Evolutionary conservation across 2,329 filamentous ascomycete genomes (phyloP).

Genomic region (Aspergillus persii): DNA sequence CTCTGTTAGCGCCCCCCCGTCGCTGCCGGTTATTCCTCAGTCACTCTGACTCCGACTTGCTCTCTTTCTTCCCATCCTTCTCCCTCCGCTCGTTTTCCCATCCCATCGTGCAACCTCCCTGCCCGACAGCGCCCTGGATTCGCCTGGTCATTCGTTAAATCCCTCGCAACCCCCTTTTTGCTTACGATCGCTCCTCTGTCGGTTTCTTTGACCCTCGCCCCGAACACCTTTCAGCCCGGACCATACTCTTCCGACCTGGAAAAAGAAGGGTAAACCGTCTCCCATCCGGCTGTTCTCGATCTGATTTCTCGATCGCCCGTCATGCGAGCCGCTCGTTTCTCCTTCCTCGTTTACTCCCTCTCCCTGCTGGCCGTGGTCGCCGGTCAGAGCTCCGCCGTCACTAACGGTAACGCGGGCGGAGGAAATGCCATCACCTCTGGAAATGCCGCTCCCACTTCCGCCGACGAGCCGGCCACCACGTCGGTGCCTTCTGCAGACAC

Average conservation of each 20-base stretch:
- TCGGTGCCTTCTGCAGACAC: slow-evolving; percentile 16
- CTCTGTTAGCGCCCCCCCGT: too few relatives aligned
- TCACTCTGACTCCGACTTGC: neutral
- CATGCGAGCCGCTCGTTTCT: slow-evolving; percentile 33
- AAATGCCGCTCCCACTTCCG: slow-evolving; percentile 13
- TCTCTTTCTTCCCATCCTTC: neutral
- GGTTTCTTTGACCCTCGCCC: slow-evolving; percentile 1
- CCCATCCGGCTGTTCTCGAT: neutral
- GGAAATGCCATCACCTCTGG: slow-evolving; percentile 13
- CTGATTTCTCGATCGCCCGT: slow-evolving; percentile 11
- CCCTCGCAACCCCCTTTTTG: slow-evolving; percentile 1
- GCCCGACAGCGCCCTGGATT: too few relatives aligned
- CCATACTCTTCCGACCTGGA: too few relatives aligned
- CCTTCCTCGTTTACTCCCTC: slow-evolving; percentile 33
- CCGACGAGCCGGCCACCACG: slow-evolving; percentile 17
- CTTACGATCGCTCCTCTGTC: neutral
- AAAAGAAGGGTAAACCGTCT: too few relatives aligned
- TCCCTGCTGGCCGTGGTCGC: slow-evolving; percentile 31
- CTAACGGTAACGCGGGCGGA: slow-evolving; percentile 11
- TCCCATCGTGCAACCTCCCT: slow-evolving; percentile 6
- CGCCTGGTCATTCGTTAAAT: slow-evolving; percentile 20
- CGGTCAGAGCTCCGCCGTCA: slow-evolving; percentile 26
- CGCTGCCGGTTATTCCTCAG: too few relatives aligned
- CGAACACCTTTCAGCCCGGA: neutral
- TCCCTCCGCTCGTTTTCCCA: slow-evolving; percentile 5